phyloP scores from a whole-genome alignment of 345 rosid species.

The Eucalyptus guilfoylei region DNA sequence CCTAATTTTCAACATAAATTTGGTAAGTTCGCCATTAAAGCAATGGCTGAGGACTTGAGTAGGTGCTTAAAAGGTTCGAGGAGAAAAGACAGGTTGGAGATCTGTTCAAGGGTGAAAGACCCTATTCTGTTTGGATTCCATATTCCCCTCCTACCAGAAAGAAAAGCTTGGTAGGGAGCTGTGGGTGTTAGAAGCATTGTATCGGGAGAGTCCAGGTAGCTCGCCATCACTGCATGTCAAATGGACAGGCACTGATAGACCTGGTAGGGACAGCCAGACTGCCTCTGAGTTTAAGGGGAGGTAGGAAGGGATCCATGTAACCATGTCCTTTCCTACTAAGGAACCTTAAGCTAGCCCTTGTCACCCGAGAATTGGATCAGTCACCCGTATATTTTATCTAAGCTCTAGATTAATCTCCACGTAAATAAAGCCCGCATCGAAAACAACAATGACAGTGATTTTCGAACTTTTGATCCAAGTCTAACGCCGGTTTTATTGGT shows the following conservation, averaged over 20 bases:
- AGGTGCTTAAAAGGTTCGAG: no score
- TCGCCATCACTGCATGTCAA: background rate
- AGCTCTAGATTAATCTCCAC: background rate
- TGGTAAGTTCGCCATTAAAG: background rate
- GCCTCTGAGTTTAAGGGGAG: no score
- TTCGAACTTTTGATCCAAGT: background rate
- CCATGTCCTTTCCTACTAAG: no score
- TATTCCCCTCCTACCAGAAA: no score
- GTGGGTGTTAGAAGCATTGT: fast-evolving
- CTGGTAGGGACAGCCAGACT: background rate
- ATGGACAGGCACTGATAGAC: background rate
- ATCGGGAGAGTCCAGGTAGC: fast-evolving
- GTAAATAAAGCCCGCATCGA: background rate
- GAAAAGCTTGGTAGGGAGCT: background rate
- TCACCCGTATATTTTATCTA: background rate
- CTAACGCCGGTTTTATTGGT: background rate
- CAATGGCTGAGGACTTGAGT: background rate
- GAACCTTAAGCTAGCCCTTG: no score
- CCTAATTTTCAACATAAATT: background rate
- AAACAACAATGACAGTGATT: background rate
- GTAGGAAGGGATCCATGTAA: no score
- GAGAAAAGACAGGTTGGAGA: no score
- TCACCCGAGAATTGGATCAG: background rate
- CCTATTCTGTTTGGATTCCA: no score
- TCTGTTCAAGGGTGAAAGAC: no score